Evolutionary conservation across 257 asterid genomes (phyloP), one percentile per base, ranked within the genome.

Genomic region (Anisodus acutangulus): DNA sequence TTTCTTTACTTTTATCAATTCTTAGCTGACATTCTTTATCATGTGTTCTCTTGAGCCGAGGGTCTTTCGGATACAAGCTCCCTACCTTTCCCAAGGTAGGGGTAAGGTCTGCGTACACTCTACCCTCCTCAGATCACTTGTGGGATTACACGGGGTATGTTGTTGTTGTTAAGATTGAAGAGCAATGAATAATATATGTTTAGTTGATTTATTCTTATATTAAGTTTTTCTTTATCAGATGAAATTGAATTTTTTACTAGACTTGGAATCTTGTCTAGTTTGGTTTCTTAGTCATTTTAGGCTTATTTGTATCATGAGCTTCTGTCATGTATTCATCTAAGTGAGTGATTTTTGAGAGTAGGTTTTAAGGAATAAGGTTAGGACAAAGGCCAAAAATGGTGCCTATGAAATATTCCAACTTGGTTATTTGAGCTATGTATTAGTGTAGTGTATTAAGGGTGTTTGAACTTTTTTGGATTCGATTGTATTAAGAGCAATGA

Each of bases 381-480:
- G 64, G 64, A 53, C 47, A 53, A 11, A 16, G 49, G 82, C 41
- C 19, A 78, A 62, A 51, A 49, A 62, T 78, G 64, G 82, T 4
- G 82, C 64, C 49, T 26, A 12, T 31, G 82, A 37, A 53, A 31
- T 26, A 78, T 13, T 78, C 47, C 15, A 13, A 67, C 49, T 16
- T 47, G 37, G 51, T 84, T 66, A 67, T 74, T 82, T 69, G 31
- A 35, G 43, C 35, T 59, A 41, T 70, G 62, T 68, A 26, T 53
- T 53, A 78, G 7, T 72, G 13, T 17, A 43, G 26, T 39, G 80
- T 72, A 79, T 66, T 81, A 37, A 62, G 12, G 70, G 78, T 22
- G 83, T 85, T 82, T 71, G 37, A 35, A 81, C 85, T 85, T 80
- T 76, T 55, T 78, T 79, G 72, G 60, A 71, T 88, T 74, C 58